phyloP scores from a whole-genome alignment of 179 eudicot genomes.

The Carnegiea gigantea region DNA sequence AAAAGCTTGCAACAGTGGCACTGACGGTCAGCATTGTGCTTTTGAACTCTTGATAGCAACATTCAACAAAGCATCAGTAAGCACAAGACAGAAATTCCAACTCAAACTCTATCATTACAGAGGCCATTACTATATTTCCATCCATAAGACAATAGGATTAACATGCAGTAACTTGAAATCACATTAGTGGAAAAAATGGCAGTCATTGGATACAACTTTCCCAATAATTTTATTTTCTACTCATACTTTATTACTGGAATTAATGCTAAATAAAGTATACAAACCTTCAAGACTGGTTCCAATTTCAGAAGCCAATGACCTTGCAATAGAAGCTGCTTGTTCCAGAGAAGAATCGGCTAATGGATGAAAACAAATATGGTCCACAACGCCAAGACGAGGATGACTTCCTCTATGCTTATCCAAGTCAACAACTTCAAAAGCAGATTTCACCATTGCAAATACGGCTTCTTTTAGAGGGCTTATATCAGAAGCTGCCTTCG shows the following conservation, averaged over 20 bases:
- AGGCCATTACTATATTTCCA: background rate
- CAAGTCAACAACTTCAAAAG: slow-evolving; percentile 59
- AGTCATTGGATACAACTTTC: background rate
- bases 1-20: background rate
- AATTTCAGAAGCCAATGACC: slow-evolving; percentile 61
- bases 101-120: background rate
- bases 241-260: background rate
- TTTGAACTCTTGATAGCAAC: background rate
- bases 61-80: background rate
- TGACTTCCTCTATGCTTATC: slow-evolving; percentile 68
- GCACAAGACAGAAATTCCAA: background rate
- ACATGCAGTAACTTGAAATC: background rate
- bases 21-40: background rate
- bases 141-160: background rate
- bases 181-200: background rate
- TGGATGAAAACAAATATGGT: slow-evolving; percentile 73
- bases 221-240: background rate
- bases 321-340: slow-evolving; percentile 51
- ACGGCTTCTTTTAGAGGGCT: slow-evolving; percentile 51
- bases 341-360: slow-evolving; percentile 49
- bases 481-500: slow-evolving; percentile 20
- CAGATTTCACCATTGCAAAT: slow-evolving; percentile 73
- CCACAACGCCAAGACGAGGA: slow-evolving; percentile 86
- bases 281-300: slow-evolving; percentile 61
- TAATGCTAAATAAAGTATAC: slow-evolving; percentile 7